phyloP scores from a whole-genome alignment of 1,284 basidiomycete species.

The Ganoderma sinense region DNA sequence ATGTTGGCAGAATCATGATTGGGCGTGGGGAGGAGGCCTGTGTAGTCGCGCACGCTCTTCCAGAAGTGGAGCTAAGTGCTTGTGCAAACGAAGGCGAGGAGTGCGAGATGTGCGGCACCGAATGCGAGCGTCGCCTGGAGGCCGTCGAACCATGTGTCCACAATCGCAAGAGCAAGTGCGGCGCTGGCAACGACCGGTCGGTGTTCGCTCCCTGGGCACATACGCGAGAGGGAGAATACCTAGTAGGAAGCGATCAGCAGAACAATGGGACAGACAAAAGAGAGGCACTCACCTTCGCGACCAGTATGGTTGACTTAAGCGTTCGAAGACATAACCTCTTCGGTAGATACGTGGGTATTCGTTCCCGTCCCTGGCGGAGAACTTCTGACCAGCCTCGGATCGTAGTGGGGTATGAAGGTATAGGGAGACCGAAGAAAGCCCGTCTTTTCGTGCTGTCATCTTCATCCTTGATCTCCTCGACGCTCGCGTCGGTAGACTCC shows the following conservation, averaged over 20 bases:
- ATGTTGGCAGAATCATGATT: neutral
- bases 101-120: slow-evolving; percentile 46
- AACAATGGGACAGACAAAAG: slow-evolving; percentile 9
- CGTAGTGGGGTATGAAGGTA: neutral
- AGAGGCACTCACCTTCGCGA: slow-evolving; percentile 52
- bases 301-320: slow-evolving; percentile 40
- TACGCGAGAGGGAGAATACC: slow-evolving; percentile 43
- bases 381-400: slow-evolving; percentile 13
- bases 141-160: slow-evolving; percentile 55
- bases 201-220: slow-evolving; percentile 39
- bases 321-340: slow-evolving; percentile 34
- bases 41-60: neutral
- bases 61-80: slow-evolving; percentile 16
- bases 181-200: slow-evolving; percentile 30
- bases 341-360: slow-evolving; percentile 27
- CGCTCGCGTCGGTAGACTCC: slow-evolving; percentile 18
- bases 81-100: slow-evolving; percentile 34
- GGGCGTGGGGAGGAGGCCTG: neutral
- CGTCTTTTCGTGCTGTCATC: slow-evolving; percentile 11
- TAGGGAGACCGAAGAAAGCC: slow-evolving; percentile 7
- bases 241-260: slow-evolving; percentile 21
- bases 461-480: slow-evolving; percentile 25
- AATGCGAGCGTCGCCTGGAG: slow-evolving; percentile 47
- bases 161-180: slow-evolving; percentile 48
- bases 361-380: slow-evolving; percentile 16